These are phyloP conservation scores for Lolium rigidum DNA, from an alignment of 176 grass and related monocot genomes.

Conservation along the genomic window DNA sequence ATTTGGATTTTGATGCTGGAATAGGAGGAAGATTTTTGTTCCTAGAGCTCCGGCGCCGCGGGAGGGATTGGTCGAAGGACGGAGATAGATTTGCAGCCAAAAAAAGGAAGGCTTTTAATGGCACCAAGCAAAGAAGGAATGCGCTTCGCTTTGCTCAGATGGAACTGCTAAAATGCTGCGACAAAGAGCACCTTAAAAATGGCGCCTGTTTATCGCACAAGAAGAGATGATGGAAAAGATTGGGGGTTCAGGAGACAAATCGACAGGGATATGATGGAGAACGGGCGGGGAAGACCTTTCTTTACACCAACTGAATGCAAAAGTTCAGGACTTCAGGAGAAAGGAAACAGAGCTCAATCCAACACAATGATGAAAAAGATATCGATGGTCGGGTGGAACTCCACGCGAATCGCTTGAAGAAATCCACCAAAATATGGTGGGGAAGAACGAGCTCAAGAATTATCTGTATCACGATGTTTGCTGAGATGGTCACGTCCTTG, in stretches of 20 bases:
- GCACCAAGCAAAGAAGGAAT: constrained; percentile 32
- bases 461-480: neutral
- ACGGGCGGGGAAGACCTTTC: neutral
- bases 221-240: constrained; percentile 31
- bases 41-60: neutral
- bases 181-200: neutral
- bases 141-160: constrained; percentile 33
- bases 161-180: constrained; percentile 34
- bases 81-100: constrained; percentile 11
- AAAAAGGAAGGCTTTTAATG: constrained; percentile 20
- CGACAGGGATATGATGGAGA: neutral
- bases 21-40: neutral
- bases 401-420: neutral
- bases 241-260: neutral
- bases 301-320: constrained; percentile 10
- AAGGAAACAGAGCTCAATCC: constrained; percentile 1
- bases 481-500: neutral
- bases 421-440: neutral
- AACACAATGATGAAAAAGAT: neutral
- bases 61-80: neutral
- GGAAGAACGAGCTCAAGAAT: constrained; percentile 5
- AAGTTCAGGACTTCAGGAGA: neutral
- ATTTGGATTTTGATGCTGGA: constrained; percentile 26
- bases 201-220: constrained; percentile 25
- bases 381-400: neutral